Evolutionary conservation across 2,329 filamentous ascomycete genomes (phyloP).

Genomic region (Didymella segeticola): DNA sequence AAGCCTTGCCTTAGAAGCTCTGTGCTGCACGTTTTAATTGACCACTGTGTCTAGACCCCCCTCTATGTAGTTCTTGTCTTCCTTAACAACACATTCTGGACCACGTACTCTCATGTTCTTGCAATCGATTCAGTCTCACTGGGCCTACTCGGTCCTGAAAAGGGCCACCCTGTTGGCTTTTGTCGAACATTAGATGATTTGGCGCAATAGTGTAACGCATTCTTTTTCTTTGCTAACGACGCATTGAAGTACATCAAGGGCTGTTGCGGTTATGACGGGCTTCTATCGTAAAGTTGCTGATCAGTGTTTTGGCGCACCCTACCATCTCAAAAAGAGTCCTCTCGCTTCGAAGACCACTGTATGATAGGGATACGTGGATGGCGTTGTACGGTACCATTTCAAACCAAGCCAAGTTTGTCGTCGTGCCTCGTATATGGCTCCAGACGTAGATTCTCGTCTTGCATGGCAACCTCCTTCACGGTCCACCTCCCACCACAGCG

Average conservation of each 20-base stretch:
- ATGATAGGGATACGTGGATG: not conserved
- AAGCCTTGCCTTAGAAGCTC: constrained; percentile 22
- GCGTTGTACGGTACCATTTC: not conserved
- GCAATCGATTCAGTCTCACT: constrained; percentile 30
- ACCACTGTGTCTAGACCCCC: constrained; percentile 33
- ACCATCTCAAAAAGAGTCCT: constrained; percentile 28
- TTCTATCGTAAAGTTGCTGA: constrained; percentile 30
- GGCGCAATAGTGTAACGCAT: constrained; percentile 32
- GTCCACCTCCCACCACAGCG: not conserved
- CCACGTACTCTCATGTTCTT: constrained; percentile 31
- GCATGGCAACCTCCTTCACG: not conserved
- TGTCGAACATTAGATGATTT: constrained; percentile 33
- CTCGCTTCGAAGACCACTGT: constrained; percentile 18
- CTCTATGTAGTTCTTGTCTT: constrained; percentile 36
- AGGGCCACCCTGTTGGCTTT: constrained; percentile 32
- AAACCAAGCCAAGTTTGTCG: not conserved
- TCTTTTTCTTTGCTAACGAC: constrained; percentile 30
- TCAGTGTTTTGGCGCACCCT: constrained; percentile 29
- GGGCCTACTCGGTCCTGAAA: constrained; percentile 31
- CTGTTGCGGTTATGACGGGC: constrained; percentile 31
- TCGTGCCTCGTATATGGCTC: not conserved
- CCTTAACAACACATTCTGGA: constrained; percentile 36
- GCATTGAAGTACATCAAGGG: constrained; percentile 31
- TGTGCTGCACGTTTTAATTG: constrained; percentile 34
- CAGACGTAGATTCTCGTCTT: not conserved